Evolutionary conservation across 2,329 filamentous ascomycete species (phyloP).

Genomic region (Seiridium cupressi): DNA sequence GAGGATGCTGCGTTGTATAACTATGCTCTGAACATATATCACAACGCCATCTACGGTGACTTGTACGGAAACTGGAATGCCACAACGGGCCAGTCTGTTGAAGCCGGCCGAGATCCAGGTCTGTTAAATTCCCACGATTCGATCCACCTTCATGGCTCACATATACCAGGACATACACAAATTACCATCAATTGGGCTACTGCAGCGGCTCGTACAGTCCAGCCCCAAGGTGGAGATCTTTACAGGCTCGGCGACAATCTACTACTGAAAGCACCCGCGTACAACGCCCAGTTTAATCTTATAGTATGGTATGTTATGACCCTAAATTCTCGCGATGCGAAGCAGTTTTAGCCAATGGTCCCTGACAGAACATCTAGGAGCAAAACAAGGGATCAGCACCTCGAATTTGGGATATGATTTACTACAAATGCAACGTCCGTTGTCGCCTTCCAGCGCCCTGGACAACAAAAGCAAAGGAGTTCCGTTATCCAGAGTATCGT

Average conservation of each 20-base stretch:
- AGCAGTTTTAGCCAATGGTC: constrained; percentile 35
- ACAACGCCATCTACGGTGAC: constrained; percentile 35
- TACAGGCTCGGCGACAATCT: constrained; percentile 29
- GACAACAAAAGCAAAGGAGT: not conserved
- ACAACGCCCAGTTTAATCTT: constrained; percentile 36
- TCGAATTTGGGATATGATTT: not conserved
- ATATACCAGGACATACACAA: constrained; percentile 19
- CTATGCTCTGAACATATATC: constrained; percentile 34
- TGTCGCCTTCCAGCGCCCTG: not conserved
- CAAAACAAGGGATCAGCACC: not conserved
- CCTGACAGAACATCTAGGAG: constrained; percentile 22
- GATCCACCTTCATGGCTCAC: not conserved
- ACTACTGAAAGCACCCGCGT: constrained; percentile 33
- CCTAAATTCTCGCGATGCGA: constrained; percentile 35
- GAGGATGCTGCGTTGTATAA: constrained; percentile 38
- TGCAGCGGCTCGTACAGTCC: constrained; percentile 27
- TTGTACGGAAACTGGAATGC: constrained; percentile 26
- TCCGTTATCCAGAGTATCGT: not conserved
- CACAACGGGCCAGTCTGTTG: constrained; percentile 32
- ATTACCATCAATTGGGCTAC: constrained; percentile 32
- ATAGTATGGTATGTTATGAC: constrained; percentile 31
- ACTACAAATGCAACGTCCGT: not conserved
- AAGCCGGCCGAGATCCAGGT: constrained; percentile 35
- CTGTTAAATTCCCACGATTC: not conserved
- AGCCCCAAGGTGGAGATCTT: constrained; percentile 34